A percentile compares a stretch with the other conserved stretches of the same genome.
Evolutionary conservation across 108 stramenopile species (phyloP).

Genomic region (Pseudonitzschia pungens): DNA sequence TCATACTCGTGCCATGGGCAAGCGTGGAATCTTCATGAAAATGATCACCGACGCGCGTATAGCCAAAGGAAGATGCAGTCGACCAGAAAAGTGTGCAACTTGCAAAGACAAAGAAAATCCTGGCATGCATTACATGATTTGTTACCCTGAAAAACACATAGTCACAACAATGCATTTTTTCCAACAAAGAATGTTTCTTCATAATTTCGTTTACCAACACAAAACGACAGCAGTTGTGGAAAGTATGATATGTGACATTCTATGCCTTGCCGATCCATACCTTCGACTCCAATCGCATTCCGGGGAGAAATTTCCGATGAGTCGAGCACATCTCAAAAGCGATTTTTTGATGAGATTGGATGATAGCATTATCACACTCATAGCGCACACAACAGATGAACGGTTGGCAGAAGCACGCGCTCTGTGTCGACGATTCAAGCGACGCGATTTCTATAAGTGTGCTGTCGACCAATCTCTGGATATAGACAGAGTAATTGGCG

Average conservation of each 20-base stretch:
- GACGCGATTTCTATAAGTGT: slow-evolving; percentile 66
- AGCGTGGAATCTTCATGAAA: slow-evolving; percentile 42
- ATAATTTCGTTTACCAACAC: slow-evolving; percentile 83
- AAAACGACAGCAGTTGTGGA: slow-evolving; percentile 66
- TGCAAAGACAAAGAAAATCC: slow-evolving; percentile 29
- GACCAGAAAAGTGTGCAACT: slow-evolving; percentile 42
- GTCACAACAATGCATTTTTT: slow-evolving; percentile 71
- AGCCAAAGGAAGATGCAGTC: slow-evolving; percentile 58
- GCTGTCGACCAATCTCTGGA: slow-evolving; percentile 6
- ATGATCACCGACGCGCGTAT: slow-evolving; percentile 74
- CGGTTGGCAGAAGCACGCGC: slow-evolving; percentile 53
- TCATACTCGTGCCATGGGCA: slow-evolving; percentile 39
- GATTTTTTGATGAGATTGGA: slow-evolving; percentile 46
- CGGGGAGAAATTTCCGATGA: slow-evolving; percentile 50
- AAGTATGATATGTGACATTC: slow-evolving; percentile 78
- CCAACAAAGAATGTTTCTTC: slow-evolving; percentile 62
- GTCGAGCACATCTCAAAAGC: slow-evolving; percentile 55
- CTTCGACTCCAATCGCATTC: slow-evolving; percentile 35
- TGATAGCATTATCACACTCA: slow-evolving; percentile 63
- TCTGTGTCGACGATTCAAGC: slow-evolving; percentile 47
- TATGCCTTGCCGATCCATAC: slow-evolving; percentile 73
- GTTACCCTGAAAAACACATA: slow-evolving; percentile 84
- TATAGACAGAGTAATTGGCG: not conserved
- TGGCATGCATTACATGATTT: slow-evolving; percentile 69
- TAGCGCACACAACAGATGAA: slow-evolving; percentile 38